These are phyloP conservation scores for Ambrosia hybrid DNA, from an alignment of 140 eudicot genomes.

Conservation along the genomic window DNA sequence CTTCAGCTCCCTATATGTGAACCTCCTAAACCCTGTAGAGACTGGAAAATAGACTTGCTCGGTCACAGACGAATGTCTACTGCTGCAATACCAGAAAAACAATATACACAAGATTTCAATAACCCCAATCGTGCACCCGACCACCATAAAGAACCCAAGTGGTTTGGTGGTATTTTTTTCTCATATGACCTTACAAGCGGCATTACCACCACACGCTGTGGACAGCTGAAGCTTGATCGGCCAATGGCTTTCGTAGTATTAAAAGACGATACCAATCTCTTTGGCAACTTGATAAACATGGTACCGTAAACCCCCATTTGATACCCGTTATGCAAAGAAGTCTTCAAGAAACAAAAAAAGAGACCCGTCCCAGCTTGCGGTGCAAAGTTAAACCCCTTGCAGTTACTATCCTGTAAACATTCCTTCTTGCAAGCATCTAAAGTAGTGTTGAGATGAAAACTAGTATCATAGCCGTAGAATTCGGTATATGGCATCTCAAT, in stretches of 20 bases:
- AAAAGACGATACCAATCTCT: constrained; percentile 11
- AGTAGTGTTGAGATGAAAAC: constrained; percentile 19
- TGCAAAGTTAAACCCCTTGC: constrained; percentile 42
- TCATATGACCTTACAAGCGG: constrained; percentile 32
- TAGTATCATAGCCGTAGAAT: constrained; percentile 41
- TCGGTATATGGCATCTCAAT: constrained; percentile 34
- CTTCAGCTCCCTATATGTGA: constrained; percentile 41
- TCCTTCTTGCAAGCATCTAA: constrained; percentile 24
- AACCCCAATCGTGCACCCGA: constrained; percentile 29
- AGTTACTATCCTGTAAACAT: constrained; percentile 34
- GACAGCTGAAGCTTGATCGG: constrained; percentile 9
- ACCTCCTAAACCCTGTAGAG: constrained; percentile 36
- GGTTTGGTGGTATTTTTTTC: constrained; percentile 7
- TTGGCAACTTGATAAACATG: constrained; percentile 39
- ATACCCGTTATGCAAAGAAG: constrained; percentile 41
- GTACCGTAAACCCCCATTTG: constrained; percentile 4
- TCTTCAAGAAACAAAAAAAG: constrained; percentile 36
- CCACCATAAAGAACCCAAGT: constrained; percentile 24
- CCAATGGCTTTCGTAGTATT: background rate
- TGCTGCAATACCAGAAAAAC: constrained; percentile 23
- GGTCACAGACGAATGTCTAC: background rate
- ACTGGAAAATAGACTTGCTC: constrained; percentile 32
- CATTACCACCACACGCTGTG: too few species aligned
- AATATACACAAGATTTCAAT: constrained; percentile 33
- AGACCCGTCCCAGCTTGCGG: background rate